phyloP scores from a whole-genome alignment of 2,329 filamentous ascomycete species.

The Xylariaceae sp. region DNA sequence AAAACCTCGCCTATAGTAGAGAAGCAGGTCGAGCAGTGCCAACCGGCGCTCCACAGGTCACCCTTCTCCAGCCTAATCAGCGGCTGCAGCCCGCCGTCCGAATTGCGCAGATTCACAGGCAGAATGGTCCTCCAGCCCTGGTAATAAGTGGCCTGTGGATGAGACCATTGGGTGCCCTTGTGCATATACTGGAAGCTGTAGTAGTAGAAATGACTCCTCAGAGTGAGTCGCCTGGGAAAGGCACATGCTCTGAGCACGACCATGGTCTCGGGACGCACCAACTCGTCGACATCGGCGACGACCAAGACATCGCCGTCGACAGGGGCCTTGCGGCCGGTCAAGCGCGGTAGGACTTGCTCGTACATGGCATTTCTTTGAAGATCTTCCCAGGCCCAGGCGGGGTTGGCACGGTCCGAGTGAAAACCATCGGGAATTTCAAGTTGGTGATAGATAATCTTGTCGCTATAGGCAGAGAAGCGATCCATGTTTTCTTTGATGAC shows the following conservation, averaged over 20 bases:
- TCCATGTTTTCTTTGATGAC: slow-evolving; percentile 58
- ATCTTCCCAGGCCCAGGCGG: slow-evolving; percentile 56
- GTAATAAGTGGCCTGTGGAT: slow-evolving; percentile 66
- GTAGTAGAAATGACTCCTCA: slow-evolving; percentile 60
- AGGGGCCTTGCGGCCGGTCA: slow-evolving; percentile 51
- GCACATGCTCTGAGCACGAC: slow-evolving; percentile 55
- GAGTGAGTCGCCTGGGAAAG: slow-evolving; percentile 59
- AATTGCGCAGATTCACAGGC: slow-evolving; percentile 59
- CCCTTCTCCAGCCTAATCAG: slow-evolving; percentile 50
- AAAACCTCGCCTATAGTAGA: slow-evolving; percentile 59
- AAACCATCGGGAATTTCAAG: slow-evolving; percentile 53
- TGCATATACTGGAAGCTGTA: slow-evolving; percentile 63
- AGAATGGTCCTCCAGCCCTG: slow-evolving; percentile 55
- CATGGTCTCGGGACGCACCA: slow-evolving; percentile 58
- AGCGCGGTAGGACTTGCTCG: slow-evolving; percentile 58
- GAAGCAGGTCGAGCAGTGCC: slow-evolving; percentile 70
- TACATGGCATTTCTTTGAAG: slow-evolving; percentile 62
- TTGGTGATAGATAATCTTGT: slow-evolving; percentile 66
- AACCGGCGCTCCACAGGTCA: slow-evolving; percentile 41
- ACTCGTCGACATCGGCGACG: slow-evolving; percentile 66
- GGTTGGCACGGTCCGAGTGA: slow-evolving; percentile 43
- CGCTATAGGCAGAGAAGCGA: slow-evolving; percentile 57
- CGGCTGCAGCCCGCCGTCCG: slow-evolving; percentile 49
- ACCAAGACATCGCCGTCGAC: slow-evolving; percentile 60
- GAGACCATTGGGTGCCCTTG: slow-evolving; percentile 55